These are phyloP conservation scores for Nakataea oryzae DNA, from an alignment of 2,329 filamentous ascomycete genomes.

Conservation along the genomic window DNA sequence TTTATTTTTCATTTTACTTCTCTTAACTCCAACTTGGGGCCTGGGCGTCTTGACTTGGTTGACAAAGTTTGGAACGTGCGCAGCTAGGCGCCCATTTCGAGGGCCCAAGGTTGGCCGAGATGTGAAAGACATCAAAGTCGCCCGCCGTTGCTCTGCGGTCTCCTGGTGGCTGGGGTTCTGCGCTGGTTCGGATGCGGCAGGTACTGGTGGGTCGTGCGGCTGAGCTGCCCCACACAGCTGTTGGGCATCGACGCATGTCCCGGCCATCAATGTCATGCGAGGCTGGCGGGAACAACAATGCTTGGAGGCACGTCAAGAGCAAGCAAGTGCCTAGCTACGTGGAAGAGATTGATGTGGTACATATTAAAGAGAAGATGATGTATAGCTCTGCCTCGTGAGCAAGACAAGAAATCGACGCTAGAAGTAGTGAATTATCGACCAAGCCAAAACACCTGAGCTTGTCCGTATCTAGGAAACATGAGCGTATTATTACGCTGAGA, in stretches of 20 bases:
- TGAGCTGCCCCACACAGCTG: background rate
- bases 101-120: background rate
- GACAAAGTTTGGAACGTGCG: background rate
- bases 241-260: too few species aligned
- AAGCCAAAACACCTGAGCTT: background rate
- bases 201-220: background rate
- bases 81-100: background rate
- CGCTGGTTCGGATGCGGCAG: background rate
- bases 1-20: too few species aligned
- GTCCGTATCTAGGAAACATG: background rate
- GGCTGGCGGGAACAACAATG: too few species aligned
- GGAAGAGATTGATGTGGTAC: too few species aligned
- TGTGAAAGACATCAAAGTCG: background rate
- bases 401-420: too few species aligned
- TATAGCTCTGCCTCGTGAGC: too few species aligned
- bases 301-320: too few species aligned
- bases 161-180: background rate
- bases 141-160: background rate
- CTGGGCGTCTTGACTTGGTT: background rate
- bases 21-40: too few species aligned
- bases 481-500: background rate
- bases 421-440: background rate
- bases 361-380: too few species aligned
- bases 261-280: too few species aligned
- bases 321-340: too few species aligned